Conservation (phyloP, 192 early-diverging fungal species). For the Linnemannia hyalina region DNA sequence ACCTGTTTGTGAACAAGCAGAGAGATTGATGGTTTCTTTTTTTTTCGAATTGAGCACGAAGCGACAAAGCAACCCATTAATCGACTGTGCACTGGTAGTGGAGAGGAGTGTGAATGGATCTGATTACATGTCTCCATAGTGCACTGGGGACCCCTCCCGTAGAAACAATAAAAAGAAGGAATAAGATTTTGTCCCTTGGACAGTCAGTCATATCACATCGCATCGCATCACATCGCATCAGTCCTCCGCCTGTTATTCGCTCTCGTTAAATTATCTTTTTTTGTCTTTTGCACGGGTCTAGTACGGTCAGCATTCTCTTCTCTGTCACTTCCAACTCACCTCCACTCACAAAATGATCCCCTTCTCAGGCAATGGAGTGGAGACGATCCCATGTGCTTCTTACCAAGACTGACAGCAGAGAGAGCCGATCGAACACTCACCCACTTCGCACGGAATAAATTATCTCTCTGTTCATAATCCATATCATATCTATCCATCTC, state of each 20-base stretch:
- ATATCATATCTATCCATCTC: slow-evolving; percentile 41
- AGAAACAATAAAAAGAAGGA: no score
- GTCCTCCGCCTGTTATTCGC: not conserved
- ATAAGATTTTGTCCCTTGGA: no score
- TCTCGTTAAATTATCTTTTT: not conserved
- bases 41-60: no score
- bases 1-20: not conserved
- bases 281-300: not conserved
- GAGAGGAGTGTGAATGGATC: not conserved
- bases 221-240: slow-evolving; percentile 5
- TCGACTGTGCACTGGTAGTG: not conserved
- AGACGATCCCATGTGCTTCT: no score
- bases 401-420: no score
- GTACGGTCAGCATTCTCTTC: not conserved
- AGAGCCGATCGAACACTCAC: not conserved
- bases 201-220: not conserved
- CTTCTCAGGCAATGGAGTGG: no score
- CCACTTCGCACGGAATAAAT: not conserved
- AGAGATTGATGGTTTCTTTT: no score
- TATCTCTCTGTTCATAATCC: slow-evolving; percentile 6
- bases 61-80: not conserved
- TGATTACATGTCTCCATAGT: not conserved
- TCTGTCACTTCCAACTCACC: no score
- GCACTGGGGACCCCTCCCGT: not conserved
- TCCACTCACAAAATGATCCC: no score